These are phyloP conservation scores for Clarkia xantiana DNA, from an alignment of 345 rosid genomes.

Conservation along the genomic window DNA sequence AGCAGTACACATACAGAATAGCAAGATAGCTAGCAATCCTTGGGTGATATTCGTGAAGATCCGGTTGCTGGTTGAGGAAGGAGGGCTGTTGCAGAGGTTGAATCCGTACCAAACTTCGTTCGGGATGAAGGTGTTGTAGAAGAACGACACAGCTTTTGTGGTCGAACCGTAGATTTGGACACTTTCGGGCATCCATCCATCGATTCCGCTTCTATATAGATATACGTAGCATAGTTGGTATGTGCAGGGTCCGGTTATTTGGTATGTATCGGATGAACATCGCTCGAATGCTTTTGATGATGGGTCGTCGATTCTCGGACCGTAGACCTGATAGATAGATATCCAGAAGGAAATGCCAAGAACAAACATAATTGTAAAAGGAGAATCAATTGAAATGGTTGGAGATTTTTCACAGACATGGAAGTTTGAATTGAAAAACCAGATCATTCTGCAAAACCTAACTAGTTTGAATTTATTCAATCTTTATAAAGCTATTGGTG, in stretches of 20 bases:
- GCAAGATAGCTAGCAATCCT: no score
- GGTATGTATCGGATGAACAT: slow-evolving; percentile 68
- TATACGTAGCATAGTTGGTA: background rate
- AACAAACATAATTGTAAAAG: no score
- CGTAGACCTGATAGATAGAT: slow-evolving; percentile 57
- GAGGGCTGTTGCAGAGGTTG: slow-evolving; percentile 10
- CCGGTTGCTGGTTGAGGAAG: no score
- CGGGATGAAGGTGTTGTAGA: slow-evolving; percentile 43
- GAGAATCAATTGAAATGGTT: no score
- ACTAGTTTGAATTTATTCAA: no score
- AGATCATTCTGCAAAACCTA: no score
- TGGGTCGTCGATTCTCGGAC: slow-evolving; percentile 68
- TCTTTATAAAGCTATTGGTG: no score
- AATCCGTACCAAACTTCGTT: slow-evolving; percentile 66
- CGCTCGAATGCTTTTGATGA: slow-evolving; percentile 40
- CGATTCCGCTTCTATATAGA: no score
- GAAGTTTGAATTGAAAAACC: no score
- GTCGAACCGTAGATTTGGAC: slow-evolving; percentile 36
- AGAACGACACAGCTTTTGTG: slow-evolving; percentile 34
- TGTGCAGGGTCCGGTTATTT: slow-evolving; percentile 61
- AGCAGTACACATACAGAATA: no score
- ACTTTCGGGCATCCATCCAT: slow-evolving; percentile 20
- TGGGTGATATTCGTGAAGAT: no score
- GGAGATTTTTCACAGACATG: no score
- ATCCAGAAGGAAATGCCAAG: background rate